phyloP scores from a whole-genome alignment of 495 filamentous ascomycete genomes.

The Aspergillus carlsbadensis region DNA sequence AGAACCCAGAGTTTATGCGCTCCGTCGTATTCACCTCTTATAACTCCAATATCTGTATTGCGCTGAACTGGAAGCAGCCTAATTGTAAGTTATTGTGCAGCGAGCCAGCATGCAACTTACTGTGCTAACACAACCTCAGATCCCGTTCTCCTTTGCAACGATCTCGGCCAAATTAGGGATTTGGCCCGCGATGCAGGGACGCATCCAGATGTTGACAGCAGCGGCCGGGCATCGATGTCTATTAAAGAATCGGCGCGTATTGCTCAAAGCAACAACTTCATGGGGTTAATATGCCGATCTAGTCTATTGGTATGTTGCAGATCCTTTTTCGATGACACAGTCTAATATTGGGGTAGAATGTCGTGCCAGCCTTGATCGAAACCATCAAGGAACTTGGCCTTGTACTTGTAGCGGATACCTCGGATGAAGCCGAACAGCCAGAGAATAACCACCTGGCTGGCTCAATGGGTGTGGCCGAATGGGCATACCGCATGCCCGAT shows the following conservation, averaged over 20 bases:
- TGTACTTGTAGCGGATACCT: constrained; percentile 88
- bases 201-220: constrained; percentile 52
- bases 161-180: constrained; percentile 63
- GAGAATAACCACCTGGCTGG: constrained; percentile 45
- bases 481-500: constrained; percentile 51
- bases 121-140: constrained; percentile 44
- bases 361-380: constrained; percentile 87
- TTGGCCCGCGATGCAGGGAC: constrained; percentile 43
- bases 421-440: constrained; percentile 43
- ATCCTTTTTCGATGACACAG: constrained; percentile 4
- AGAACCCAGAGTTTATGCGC: constrained; percentile 65
- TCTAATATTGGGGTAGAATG: constrained; percentile 56
- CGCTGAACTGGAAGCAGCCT: constrained; percentile 98
- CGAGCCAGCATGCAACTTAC: no score
- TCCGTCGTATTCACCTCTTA: constrained; percentile 91
- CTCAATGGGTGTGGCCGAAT: constrained; percentile 38
- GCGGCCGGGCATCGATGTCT: constrained; percentile 70
- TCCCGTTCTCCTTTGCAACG: constrained; percentile 92
- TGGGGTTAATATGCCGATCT: constrained; percentile 91
- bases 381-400: constrained; percentile 93
- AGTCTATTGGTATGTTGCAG: constrained; percentile 66
- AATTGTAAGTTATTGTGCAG: no score
- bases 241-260: constrained; percentile 94
- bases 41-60: constrained; percentile 84
- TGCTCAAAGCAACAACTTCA: constrained; percentile 94